Evolutionary conservation across 805 yeast genomes (phyloP), one percentile per base, ranked within the genome.

Genomic region (Saccharomycodes ludwigii): DNA sequence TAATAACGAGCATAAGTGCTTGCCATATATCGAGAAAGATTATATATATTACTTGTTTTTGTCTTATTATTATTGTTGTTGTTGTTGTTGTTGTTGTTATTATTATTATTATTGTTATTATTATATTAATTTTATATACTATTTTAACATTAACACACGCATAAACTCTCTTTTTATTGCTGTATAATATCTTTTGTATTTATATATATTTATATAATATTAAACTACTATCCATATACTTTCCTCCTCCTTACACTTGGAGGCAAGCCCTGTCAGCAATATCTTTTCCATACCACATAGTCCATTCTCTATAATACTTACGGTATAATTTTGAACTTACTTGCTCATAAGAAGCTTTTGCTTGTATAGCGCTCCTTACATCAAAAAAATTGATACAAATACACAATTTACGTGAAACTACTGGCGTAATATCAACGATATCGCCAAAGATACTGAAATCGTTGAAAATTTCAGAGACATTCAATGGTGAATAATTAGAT

Each of bases 231-330:
- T n/a, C 15, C 6, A 24, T 17, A 24, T 4, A 24, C 18, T 18
- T 15, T 40, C 33, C n/a, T n/a, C n/a, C n/a, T n/a, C n/a, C n/a
- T n/a, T n/a, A 48, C 14, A 43, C 18, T 25, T 41, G 44, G 7
- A 41, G 30, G 52, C 76, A 65, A 4, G 74, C 73, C 35, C 52
- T 60, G 40, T 78, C 85, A 5, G 81, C 63, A 2, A 70, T 68
- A 49, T 81, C 93, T 27, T 64, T 66, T 0, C 78, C 81, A 41
- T 70, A 81, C 72, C 74, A 67, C 2, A 76, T 53, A 6, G 61
- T 52, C 91, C 91, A 81, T 4, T 59, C 68, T 8, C 48, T 50
- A 43, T 38, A 40, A 32, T 75, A 80, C 41, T 65, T 71, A 4
- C 40, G 41, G 32, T 58, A 46, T 41, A 76, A 42, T 3, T 24